Base-by-base conservation (phyloP, 2,329 filamentous ascomycete species). In the Zarea fungicola region DNA sequence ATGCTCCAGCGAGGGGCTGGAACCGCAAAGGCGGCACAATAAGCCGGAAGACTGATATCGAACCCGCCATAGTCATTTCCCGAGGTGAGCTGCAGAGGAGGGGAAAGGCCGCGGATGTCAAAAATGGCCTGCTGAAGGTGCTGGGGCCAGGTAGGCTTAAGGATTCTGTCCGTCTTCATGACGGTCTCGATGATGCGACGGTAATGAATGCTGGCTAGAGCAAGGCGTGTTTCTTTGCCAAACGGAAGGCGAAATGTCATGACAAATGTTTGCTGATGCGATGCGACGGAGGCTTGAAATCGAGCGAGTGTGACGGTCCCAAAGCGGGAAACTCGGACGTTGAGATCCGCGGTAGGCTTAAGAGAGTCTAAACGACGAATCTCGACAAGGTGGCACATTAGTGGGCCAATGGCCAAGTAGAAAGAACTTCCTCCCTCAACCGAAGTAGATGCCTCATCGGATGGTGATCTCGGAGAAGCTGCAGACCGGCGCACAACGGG, bases 71-170 rank as follows among this genome's bases (percentile, higher is more conserved):
- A 74, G 53, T 76, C 73, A 48, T 79, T 77, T 8, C 76, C 75
- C 7, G 75, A 72, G 1, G 77, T 76, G 23, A 81, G 62, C 49
- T 77, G 74, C 46, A 78, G 70, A 6, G 75, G 74, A 10, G 76
- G 71, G 7, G 74, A 70, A 13, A 80, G 69, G 7, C 76, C 76
- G 35, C 71, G 69, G 44, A 81, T 69, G 42, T 72, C 70, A 54
- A 81, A 80, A 4, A 79, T 71, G 34, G 67, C 65, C 29, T 73
- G 71, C 54, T 80, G 78, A 62, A 78, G 72, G 31, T 76, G 66
- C 45, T 77, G 72, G 9, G 78, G 78, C 78, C 78, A 81, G 50
- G 75, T 75, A 0, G 78, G 78, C 57, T 80, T 80, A 37, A 81
- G 61, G 48, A 73, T 75, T 31, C 76, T 73, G 56, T 81, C 78